These are phyloP conservation scores for Stemphylium beticola DNA, from an alignment of 2,329 filamentous ascomycete genomes.

Conservation along the genomic window DNA sequence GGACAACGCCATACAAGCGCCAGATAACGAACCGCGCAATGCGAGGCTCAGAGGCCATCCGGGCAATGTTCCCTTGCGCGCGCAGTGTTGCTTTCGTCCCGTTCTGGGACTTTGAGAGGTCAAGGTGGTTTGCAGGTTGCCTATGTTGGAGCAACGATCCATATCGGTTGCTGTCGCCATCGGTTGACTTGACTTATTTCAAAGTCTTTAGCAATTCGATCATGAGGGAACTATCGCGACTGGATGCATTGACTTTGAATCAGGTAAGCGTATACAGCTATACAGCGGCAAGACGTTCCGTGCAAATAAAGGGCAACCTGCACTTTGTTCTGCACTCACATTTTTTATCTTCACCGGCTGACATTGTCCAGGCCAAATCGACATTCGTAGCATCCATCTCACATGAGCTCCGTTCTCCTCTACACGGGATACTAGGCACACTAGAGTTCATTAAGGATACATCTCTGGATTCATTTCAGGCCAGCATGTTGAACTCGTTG, in stretches of 20 bases:
- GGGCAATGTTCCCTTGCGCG: conserved; percentile 55
- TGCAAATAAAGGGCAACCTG: too few relatives aligned
- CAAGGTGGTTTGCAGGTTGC: conserved; percentile 47
- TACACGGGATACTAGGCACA: conserved; percentile 50
- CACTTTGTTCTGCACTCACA: background rate
- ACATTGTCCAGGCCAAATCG: conserved; percentile 49
- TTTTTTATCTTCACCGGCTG: background rate
- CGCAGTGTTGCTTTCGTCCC: conserved; percentile 48
- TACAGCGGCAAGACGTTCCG: background rate
- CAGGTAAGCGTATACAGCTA: conserved; percentile 15
- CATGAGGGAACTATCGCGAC: conserved; percentile 62
- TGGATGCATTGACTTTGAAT: conserved; percentile 56
- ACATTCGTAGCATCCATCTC: conserved; percentile 61
- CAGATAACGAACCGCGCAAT: conserved; percentile 11
- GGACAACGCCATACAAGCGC: background rate
- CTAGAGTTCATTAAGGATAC: conserved; percentile 58
- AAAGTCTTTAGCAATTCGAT: conserved; percentile 55
- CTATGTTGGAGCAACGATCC: conserved; percentile 44
- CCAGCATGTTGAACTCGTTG: conserved; percentile 55
- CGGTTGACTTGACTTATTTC: conserved; percentile 43
- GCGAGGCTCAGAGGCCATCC: conserved; percentile 55
- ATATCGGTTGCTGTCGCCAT: conserved; percentile 35
- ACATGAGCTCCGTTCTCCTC: conserved; percentile 59
- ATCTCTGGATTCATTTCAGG: conserved; percentile 46
- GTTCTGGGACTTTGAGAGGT: conserved; percentile 48